Percentiles rank a stretch among this genome's conserved stretches.
phyloP scores from a whole-genome alignment of 2,329 filamentous ascomycete genomes.

The Pseudocercospora ulei region DNA sequence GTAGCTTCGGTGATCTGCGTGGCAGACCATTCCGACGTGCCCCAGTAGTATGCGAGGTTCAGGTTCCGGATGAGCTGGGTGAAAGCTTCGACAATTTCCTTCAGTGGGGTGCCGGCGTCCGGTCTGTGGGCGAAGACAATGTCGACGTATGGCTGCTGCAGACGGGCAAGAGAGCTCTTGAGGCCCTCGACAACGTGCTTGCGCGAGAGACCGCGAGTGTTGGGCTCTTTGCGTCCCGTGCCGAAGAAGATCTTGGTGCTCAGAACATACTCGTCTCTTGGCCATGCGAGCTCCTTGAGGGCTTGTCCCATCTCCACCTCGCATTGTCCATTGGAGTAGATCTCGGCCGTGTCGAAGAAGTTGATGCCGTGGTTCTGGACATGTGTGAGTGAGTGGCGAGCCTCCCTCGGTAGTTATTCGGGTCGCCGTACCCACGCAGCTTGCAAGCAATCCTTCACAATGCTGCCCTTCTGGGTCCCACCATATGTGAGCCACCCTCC shows the following conservation, averaged over 20 bases:
- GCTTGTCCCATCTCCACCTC: slow-evolving; percentile 50
- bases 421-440: slow-evolving; percentile 33
- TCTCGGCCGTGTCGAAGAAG: slow-evolving; percentile 44
- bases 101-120: slow-evolving; percentile 42
- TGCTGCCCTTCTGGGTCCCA: slow-evolving; percentile 43
- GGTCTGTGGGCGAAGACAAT: slow-evolving; percentile 54
- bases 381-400: slow-evolving; percentile 3
- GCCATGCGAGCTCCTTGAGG: slow-evolving; percentile 42
- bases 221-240: slow-evolving; percentile 48
- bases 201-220: slow-evolving; percentile 43
- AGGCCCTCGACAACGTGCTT: slow-evolving; percentile 51
- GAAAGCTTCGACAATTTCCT: slow-evolving; percentile 51
- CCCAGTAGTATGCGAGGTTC: slow-evolving; percentile 56
- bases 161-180: slow-evolving; percentile 49
- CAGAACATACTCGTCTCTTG: slow-evolving; percentile 41
- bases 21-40: slow-evolving; percentile 53
- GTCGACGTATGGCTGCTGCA: slow-evolving; percentile 58
- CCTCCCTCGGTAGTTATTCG: not conserved
- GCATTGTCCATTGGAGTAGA: slow-evolving; percentile 51
- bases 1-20: slow-evolving; percentile 52
- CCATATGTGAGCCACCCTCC: slow-evolving; percentile 43
- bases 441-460: slow-evolving; percentile 45
- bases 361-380: slow-evolving; percentile 40
- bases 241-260: slow-evolving; percentile 46
- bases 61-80: slow-evolving; percentile 46